Evolutionary conservation across 257 asterid genomes (phyloP).

Genomic region (Solanum lycopersicoides): DNA sequence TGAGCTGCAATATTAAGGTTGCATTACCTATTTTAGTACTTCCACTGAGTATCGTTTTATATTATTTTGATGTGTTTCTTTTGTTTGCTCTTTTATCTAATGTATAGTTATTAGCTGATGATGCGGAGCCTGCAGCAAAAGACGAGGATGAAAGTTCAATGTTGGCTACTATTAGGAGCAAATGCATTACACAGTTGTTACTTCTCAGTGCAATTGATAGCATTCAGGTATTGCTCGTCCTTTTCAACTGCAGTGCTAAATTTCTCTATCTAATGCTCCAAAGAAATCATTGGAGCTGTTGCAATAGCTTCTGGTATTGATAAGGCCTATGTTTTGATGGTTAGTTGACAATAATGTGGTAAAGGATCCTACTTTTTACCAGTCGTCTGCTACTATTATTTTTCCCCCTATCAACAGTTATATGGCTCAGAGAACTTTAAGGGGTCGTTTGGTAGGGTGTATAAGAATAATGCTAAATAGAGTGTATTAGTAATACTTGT

Average conservation of each 20-base stretch:
- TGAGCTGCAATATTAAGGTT: not conserved
- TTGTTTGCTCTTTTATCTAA: slow-evolving; percentile 10
- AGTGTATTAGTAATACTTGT: not conserved
- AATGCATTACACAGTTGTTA: slow-evolving; percentile 90
- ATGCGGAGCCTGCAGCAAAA: slow-evolving; percentile 44
- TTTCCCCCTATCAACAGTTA: not conserved
- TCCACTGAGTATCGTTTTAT: not conserved
- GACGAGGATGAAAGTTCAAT: slow-evolving; percentile 75
- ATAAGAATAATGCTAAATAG: not conserved
- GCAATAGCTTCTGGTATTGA: not conserved
- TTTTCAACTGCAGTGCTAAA: not conserved
- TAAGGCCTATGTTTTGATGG: not conserved
- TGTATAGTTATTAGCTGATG: slow-evolving; percentile 44
- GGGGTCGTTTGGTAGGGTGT: not conserved
- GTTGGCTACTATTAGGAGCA: slow-evolving; percentile 76
- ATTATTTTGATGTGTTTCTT: slow-evolving; percentile 5
- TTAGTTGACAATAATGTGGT: not conserved
- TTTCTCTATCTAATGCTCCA: not conserved
- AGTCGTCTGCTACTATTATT: not conserved
- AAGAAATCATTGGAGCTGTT: not conserved
- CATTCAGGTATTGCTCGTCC: slow-evolving; percentile 60
- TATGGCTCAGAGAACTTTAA: not conserved
- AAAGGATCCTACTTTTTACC: not conserved
- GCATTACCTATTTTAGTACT: not conserved
- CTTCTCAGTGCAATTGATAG: slow-evolving; percentile 85